Base-by-base conservation (phyloP, 73 alveolate species). In the Paramecium bursaria region DNA sequence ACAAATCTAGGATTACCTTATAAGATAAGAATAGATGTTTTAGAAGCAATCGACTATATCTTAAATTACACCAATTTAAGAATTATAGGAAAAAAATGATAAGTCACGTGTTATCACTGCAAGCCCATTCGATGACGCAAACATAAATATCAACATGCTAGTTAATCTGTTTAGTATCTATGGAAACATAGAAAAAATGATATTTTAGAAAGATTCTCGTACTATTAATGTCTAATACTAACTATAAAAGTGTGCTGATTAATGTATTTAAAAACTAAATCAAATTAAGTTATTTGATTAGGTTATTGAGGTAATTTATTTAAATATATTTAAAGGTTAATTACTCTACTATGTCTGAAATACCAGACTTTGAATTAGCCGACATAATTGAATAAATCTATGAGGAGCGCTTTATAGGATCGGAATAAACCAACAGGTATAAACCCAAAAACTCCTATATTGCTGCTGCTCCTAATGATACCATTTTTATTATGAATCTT, bases 401-500 rank as follows among this genome's bases (percentile, higher is more conserved):
- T 67, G 82, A 67, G 27, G 82, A 67, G 17, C 49, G 82, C 26
- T 67, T 67, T 57, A 31, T 35, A 11, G 82, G 82, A 42, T 67
- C 82, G 19, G 82, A 67, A 42, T 44, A 42, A 9, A 33, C 55
- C 21, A 67, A 67, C 27, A 31, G 82, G 44, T 67, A 67, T 19
- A 67, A 67, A 67, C 82, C 82, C 17, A 67, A 67, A 67, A 67
- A 67, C 10, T 67, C 82, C 0, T 67, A 25, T 67, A 27, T 67
- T n/a, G 82, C 82, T 67, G 82, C 82, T 67, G 15, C 82, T 15
- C 82, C 82, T 11, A 67, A 67, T 67, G 82, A 67, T 19, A 67
- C 82, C 9, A 27, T 67, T 33, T 67, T 67, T 27, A 9, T 67
- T 14, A 67, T 67, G 82, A 67, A 67, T 67, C 50, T 67, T 39